Conservation (phyloP, 441 rosid species). For the Populus hybrid region DNA sequence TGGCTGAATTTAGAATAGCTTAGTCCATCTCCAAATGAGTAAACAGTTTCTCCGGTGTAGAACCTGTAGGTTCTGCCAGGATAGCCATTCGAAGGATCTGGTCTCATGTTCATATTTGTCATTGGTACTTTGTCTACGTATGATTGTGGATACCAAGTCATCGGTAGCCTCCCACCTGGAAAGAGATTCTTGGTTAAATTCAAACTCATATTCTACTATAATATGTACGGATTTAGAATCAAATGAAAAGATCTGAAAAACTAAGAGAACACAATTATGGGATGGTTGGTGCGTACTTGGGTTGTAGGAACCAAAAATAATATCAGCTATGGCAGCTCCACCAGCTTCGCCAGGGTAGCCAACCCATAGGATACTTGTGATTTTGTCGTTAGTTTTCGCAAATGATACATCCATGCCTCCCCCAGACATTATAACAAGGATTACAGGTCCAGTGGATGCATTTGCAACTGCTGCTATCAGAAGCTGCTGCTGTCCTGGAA, state of each 20-base stretch:
- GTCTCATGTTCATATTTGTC: constrained; percentile 98
- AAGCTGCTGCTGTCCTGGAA: constrained; percentile 72
- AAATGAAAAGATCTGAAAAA: not conserved
- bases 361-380: constrained; percentile 77
- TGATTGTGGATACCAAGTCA: constrained; percentile 97
- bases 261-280: not conserved
- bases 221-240: not conserved
- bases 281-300: constrained; percentile 51
- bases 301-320: constrained; percentile 62
- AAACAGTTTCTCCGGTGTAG: constrained; percentile 77
- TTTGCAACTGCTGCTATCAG: constrained; percentile 63
- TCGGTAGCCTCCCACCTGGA: constrained; percentile 78
- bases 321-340: constrained; percentile 82
- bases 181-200: not conserved
- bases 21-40: constrained; percentile 69
- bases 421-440: constrained; percentile 84
- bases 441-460: constrained; percentile 72
- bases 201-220: not conserved
- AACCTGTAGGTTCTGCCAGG: constrained; percentile 88
- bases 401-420: constrained; percentile 77
- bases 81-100: constrained; percentile 65
- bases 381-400: constrained; percentile 53
- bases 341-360: constrained; percentile 94
- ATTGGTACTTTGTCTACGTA: constrained; percentile 74
- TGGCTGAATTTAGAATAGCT: constrained; percentile 57